Conservation (phyloP, 1,284 basidiomycete genomes). For the Melanopsichium pennsylvanicum region DNA sequence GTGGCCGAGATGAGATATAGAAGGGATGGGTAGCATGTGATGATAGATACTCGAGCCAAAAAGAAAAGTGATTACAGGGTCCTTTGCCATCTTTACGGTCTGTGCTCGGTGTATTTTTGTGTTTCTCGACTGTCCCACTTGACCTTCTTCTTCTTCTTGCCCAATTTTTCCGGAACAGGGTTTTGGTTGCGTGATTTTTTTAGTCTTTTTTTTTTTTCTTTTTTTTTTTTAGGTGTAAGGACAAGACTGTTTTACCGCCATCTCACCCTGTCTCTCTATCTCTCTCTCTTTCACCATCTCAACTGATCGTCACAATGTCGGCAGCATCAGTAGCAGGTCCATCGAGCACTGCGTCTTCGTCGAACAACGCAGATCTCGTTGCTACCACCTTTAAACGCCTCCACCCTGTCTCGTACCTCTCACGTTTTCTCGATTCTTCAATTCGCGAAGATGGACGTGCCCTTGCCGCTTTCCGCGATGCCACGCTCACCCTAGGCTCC, state of each 20-base stretch:
- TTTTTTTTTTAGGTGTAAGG: too few relatives aligned
- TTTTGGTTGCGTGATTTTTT: constrained; percentile 11
- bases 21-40: neutral
- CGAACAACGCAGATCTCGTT: constrained; percentile 21
- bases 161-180: constrained; percentile 1
- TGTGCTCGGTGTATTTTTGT: constrained; percentile 15
- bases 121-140: constrained; percentile 18
- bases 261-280: neutral
- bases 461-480: constrained; percentile 30
- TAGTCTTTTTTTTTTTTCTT: too few relatives aligned
- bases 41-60: too few relatives aligned
- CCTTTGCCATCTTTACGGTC: constrained; percentile 6
- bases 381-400: constrained; percentile 52
- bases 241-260: too few relatives aligned
- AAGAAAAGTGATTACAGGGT: too few relatives aligned
- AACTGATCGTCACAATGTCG: constrained; percentile 18
- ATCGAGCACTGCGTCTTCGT: neutral
- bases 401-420: constrained; percentile 48
- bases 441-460: constrained; percentile 47
- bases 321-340: neutral
- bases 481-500: constrained; percentile 33
- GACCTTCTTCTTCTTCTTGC: constrained; percentile 30
- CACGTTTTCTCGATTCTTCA: constrained; percentile 45
- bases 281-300: neutral
- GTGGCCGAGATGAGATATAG: neutral